Conservation (phyloP, 495 filamentous ascomycete genomes). For the Aspergillus carlsbadensis region DNA sequence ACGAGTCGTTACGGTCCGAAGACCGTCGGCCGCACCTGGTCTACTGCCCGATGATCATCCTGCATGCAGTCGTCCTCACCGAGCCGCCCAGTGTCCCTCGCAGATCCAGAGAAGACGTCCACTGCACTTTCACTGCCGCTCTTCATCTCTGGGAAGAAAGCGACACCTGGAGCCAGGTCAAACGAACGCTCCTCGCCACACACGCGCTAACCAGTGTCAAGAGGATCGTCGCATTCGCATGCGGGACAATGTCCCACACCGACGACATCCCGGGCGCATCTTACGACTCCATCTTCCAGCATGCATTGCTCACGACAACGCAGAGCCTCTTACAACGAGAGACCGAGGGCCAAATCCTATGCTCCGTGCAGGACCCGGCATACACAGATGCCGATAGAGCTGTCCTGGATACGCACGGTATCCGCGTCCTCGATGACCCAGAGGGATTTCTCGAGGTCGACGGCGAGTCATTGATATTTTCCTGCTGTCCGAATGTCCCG, state of each 20-base stretch:
- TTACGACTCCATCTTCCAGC: not conserved
- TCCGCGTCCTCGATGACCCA: not conserved
- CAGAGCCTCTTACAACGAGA: not conserved
- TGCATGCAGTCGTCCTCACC: not conserved
- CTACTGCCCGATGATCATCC: not conserved
- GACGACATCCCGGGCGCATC: not conserved
- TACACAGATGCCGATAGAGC: not conserved
- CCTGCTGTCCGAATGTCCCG: constrained; percentile 5
- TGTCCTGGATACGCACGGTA: not conserved
- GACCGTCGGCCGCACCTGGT: not conserved
- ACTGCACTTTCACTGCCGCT: not conserved
- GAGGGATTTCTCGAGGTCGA: constrained; percentile 8
- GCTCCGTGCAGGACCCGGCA: not conserved
- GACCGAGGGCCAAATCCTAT: not conserved
- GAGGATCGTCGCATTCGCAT: constrained; percentile 10
- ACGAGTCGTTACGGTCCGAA: not conserved
- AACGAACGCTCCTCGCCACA: not conserved
- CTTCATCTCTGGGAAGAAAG: not conserved
- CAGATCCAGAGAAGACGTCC: not conserved
- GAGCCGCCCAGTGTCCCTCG: not conserved
- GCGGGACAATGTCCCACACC: not conserved
- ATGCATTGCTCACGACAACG: not conserved
- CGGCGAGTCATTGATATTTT: constrained; percentile 1
- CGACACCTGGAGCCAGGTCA: not conserved
- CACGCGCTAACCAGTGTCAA: not conserved